Evolutionary conservation across 495 filamentous ascomycete species (phyloP), one percentile per base, ranked within the genome.

Genomic region (Hypoxylon intermedium): DNA sequence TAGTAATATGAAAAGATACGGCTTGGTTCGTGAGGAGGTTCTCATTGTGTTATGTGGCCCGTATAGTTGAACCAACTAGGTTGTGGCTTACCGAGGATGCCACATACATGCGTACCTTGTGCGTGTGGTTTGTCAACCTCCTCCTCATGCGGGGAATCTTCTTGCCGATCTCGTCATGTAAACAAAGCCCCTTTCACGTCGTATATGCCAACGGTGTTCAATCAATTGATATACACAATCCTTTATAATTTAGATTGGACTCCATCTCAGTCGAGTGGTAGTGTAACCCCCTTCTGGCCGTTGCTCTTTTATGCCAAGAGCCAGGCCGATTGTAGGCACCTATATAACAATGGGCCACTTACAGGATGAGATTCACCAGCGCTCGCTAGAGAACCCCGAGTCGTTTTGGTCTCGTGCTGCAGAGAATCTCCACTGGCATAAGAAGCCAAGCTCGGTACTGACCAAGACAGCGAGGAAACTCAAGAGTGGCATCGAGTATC

Each of bases 401-500:
- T 60, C 67, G 6, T 97, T 96, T 74, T 97, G 92, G 92, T 74
- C 79, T 20, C 74, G 82, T 30, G 92, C 95, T 63, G 90, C 90
- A 5, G 74, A 78, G 11, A 82, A 88, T 12, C 77, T 97, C 6
- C 77, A 89, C 69, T 97, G 93, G 93, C 88, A 93, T 76, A 85
- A 83, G 58, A 78, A 82, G 23, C 91, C 90, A 2, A 79, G 77
- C 12, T 58, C 74, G 1, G 76, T 71, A 1, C 75, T 85, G 9
- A 69, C 65, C 5, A 67, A 66, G 26, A 73, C 73, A 0, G 76
- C 72, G 21, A 81, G 78, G 60, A 68, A 63, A 5, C 70, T 85
- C 11, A 57, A 60, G 23, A 73, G 55, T 30, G 78, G 77, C 24
- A 54, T 57, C 5, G 52, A 69, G 6, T 79, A 82, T 54, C 73